These are phyloP conservation scores for Suillus bovinus DNA, from an alignment of 768 basidiomycete genomes.

Conservation along the genomic window DNA sequence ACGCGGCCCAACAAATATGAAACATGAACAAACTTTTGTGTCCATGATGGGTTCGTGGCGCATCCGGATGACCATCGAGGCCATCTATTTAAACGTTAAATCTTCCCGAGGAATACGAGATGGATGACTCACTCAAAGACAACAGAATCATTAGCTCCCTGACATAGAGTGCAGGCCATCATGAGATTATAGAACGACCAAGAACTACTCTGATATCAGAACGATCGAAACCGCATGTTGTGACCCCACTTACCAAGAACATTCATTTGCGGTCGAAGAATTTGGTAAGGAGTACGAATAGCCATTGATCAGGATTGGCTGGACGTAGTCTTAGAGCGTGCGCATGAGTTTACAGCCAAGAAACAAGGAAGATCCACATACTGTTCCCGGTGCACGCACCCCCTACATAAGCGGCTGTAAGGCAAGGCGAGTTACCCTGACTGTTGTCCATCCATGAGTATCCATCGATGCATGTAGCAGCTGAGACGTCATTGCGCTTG, in stretches of 20 bases:
- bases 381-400: slow-evolving; percentile 28
- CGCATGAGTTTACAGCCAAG: background rate
- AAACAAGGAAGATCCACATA: slow-evolving; percentile 8
- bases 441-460: slow-evolving; percentile 29
- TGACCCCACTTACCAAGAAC: slow-evolving; percentile 26
- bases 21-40: background rate
- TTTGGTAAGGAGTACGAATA: slow-evolving; percentile 24
- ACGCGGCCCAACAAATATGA: background rate
- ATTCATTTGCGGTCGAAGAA: slow-evolving; percentile 23
- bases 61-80: slow-evolving; percentile 11
- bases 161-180: slow-evolving; percentile 52
- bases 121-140: slow-evolving; percentile 32
- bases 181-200: slow-evolving; percentile 59
- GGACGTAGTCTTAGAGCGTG: slow-evolving; percentile 21
- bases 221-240: background rate
- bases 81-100: slow-evolving; percentile 20
- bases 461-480: slow-evolving; percentile 17
- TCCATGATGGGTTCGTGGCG: background rate
- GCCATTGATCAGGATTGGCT: slow-evolving; percentile 21
- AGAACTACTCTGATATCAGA: slow-evolving; percentile 36
- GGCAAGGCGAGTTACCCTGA: slow-evolving; percentile 20
- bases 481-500: slow-evolving; percentile 12
- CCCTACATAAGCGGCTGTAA: slow-evolving; percentile 30
- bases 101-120: background rate
- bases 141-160: slow-evolving; percentile 27